A percentile compares a stretch with the other conserved stretches of the same genome.
These are phyloP conservation scores for Podospora comata DNA, from an alignment of 495 filamentous ascomycete genomes.

Conservation along the genomic window DNA sequence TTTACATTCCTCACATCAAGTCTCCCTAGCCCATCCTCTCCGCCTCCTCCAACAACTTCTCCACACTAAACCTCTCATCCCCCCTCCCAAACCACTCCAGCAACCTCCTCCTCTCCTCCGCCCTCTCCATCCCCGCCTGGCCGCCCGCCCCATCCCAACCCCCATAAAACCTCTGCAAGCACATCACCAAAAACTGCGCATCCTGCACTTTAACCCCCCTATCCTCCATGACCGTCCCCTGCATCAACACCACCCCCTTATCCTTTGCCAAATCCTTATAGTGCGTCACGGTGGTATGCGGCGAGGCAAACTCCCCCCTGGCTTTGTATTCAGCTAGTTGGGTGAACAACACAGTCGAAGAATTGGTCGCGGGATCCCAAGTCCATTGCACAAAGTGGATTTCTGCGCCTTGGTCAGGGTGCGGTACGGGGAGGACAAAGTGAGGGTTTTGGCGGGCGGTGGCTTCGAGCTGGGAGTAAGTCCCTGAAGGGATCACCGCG, in stretches of 20 bases:
- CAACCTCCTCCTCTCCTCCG: constrained; percentile 55
- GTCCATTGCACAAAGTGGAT: constrained; percentile 82
- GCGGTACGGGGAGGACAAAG: constrained; percentile 88
- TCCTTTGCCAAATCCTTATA: constrained; percentile 71
- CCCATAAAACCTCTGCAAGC: constrained; percentile 88
- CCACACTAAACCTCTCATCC: constrained; percentile 73
- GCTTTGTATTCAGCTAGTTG: constrained; percentile 88
- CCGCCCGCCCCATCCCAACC: constrained; percentile 47
- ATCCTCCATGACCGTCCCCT: constrained; percentile 73
- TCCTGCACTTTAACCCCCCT: constrained; percentile 74
- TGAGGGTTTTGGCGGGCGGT: constrained; percentile 73
- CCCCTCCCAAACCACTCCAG: constrained; percentile 79
- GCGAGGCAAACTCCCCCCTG: constrained; percentile 80
- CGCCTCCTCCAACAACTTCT: constrained; percentile 79
- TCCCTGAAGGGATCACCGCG: constrained; percentile 70
- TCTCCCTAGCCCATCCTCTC: constrained; percentile 62
- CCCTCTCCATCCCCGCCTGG: constrained; percentile 37
- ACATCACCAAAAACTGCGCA: constrained; percentile 85
- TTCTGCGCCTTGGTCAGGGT: constrained; percentile 63
- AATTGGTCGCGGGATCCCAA: constrained; percentile 59
- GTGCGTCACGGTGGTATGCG: constrained; percentile 91
- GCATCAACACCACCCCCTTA: constrained; percentile 78
- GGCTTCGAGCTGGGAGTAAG: constrained; percentile 63
- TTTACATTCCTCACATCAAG: neutral
- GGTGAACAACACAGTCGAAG: constrained; percentile 86